phyloP scores from a whole-genome alignment of 1,139 yeast species.

The Yarrowia galli region DNA sequence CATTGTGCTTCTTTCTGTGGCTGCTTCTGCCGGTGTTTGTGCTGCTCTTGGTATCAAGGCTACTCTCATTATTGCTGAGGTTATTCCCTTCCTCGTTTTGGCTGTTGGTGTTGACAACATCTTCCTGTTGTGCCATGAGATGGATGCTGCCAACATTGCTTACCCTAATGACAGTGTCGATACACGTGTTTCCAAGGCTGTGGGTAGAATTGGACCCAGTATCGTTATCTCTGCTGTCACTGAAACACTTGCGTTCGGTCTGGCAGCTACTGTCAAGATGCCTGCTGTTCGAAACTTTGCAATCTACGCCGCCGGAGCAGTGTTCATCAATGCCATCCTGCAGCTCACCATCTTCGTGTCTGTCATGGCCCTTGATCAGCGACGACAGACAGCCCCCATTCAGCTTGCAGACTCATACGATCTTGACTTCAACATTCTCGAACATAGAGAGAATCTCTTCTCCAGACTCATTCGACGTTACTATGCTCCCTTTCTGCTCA shows the following conservation, averaged over 20 bases:
- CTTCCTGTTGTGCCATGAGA: slow-evolving; percentile 82
- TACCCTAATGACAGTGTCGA: slow-evolving; percentile 58
- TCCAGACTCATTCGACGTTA: slow-evolving; percentile 53
- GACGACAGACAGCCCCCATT: slow-evolving; percentile 57
- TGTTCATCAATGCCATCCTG: slow-evolving; percentile 72
- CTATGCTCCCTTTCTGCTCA: slow-evolving; percentile 67
- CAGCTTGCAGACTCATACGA: slow-evolving; percentile 41
- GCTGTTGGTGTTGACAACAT: slow-evolving; percentile 97
- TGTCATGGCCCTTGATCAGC: slow-evolving; percentile 71
- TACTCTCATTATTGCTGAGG: slow-evolving; percentile 93
- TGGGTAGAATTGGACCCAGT: slow-evolving; percentile 84
- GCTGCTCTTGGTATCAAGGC: slow-evolving; percentile 78
- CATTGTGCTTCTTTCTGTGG: slow-evolving; percentile 79
- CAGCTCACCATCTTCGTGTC: slow-evolving; percentile 86
- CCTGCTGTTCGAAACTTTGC: slow-evolving; percentile 97
- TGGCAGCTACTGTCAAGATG: slow-evolving; percentile 86
- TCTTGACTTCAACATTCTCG: slow-evolving; percentile 38
- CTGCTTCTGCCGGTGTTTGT: slow-evolving; percentile 83
- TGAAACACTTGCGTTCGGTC: slow-evolving; percentile 76
- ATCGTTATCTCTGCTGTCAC: slow-evolving; percentile 78
- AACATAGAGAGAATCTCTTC: slow-evolving; percentile 47
- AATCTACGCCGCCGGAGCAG: slow-evolving; percentile 85
- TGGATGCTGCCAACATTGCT: slow-evolving; percentile 61
- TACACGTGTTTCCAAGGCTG: slow-evolving; percentile 65
- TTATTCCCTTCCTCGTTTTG: slow-evolving; percentile 89